phyloP scores from a whole-genome alignment of 371 early-diverging fungal genomes.

The Syncephalastrum racemosum region DNA sequence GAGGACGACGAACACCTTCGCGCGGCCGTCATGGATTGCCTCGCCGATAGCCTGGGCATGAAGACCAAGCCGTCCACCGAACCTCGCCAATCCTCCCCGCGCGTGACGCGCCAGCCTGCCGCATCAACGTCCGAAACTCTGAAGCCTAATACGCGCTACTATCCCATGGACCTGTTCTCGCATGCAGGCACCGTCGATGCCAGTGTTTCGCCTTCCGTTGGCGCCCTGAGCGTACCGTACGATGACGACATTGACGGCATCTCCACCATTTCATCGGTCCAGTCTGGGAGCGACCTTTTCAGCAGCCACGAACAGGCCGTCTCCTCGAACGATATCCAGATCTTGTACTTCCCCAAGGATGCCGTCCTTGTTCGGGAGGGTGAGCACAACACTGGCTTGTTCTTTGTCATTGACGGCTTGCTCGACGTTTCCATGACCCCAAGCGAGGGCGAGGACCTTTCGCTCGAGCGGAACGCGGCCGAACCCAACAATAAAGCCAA shows the following conservation, averaged over 20 bases:
- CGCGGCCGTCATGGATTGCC: slow-evolving; percentile 65
- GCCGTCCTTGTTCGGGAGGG: slow-evolving; percentile 78
- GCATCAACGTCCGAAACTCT: slow-evolving; percentile 9
- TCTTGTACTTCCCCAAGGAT: slow-evolving; percentile 73
- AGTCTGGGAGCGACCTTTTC: slow-evolving; percentile 28
- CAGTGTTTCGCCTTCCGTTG: slow-evolving; percentile 34
- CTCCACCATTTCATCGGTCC: slow-evolving; percentile 49
- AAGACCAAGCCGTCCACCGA: slow-evolving; percentile 5
- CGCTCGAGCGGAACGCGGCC: slow-evolving; percentile 13
- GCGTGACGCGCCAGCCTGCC: neutral
- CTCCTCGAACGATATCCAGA: slow-evolving; percentile 62
- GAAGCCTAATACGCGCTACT: slow-evolving; percentile 14
- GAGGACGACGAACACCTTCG: slow-evolving; percentile 65
- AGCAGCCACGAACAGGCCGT: slow-evolving; percentile 20
- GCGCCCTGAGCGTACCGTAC: slow-evolving; percentile 28
- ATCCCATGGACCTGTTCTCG: slow-evolving; percentile 50
- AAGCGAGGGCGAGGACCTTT: slow-evolving; percentile 32
- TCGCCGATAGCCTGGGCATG: slow-evolving; percentile 47
- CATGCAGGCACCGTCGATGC: slow-evolving; percentile 41
- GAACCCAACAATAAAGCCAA: too few relatives aligned
- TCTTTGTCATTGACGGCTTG: slow-evolving; percentile 89
- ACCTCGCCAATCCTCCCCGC: slow-evolving; percentile 9
- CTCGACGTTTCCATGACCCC: slow-evolving; percentile 76
- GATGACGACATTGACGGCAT: slow-evolving; percentile 37
- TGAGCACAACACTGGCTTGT: slow-evolving; percentile 84